phyloP scores from a whole-genome alignment of 352 stramenopile species.

The Globisporangium echinulatum region DNA sequence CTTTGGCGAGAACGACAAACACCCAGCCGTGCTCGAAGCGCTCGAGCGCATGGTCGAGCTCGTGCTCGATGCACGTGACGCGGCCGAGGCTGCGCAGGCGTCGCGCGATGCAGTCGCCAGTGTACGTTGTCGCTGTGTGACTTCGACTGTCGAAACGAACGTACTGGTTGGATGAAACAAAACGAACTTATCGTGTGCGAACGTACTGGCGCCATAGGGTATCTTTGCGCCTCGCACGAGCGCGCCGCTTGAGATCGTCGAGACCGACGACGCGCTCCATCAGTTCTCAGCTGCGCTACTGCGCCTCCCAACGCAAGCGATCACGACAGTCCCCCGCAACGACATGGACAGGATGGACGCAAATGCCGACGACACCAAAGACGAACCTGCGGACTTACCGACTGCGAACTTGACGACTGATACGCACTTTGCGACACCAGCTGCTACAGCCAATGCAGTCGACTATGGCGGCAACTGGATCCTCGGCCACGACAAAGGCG shows the following conservation, averaged over 20 bases:
- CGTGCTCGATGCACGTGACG: constrained; percentile 33
- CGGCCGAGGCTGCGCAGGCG: constrained; percentile 24
- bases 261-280: constrained; percentile 52
- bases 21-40: constrained; percentile 62
- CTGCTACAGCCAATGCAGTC: neutral
- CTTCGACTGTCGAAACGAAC: neutral
- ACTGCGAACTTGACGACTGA: no score
- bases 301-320: constrained; percentile 63
- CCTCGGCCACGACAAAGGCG: constrained; percentile 65
- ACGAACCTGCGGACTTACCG: no score
- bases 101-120: constrained; percentile 18
- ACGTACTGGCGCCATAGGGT: constrained; percentile 15
- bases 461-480: constrained; percentile 79
- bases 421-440: no score
- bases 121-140: constrained; percentile 15
- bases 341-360: constrained; percentile 2
- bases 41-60: constrained; percentile 73
- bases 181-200: neutral
- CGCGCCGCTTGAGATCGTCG: constrained; percentile 38
- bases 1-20: constrained; percentile 81
- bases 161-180: neutral
- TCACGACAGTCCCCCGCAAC: constrained; percentile 61
- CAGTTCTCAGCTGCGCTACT: constrained; percentile 60
- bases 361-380: constrained; percentile 17
- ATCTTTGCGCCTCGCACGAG: constrained; percentile 37